Conservation (phyloP, 352 stramenopile genomes). For the Globisporangium splendens region DNA sequence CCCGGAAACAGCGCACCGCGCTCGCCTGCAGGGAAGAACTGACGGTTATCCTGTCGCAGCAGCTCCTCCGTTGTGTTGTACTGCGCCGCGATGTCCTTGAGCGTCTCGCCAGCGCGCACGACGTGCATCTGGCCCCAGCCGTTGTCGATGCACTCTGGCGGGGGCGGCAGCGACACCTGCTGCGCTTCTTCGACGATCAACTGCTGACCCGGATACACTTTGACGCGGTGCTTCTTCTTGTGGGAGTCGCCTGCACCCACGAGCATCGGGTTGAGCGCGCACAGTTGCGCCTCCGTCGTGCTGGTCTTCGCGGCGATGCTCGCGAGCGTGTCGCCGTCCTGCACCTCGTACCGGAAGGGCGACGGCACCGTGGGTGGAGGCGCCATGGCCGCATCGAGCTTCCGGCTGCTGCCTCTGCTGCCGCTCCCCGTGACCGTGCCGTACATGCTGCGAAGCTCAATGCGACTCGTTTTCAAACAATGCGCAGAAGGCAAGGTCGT, state of each 20-base stretch:
- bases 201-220: slow-evolving; percentile 72
- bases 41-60: slow-evolving; percentile 78
- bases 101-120: slow-evolving; percentile 61
- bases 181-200: slow-evolving; percentile 69
- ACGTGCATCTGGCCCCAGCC: slow-evolving; percentile 86
- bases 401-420: slow-evolving; percentile 22
- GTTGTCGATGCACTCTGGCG: slow-evolving; percentile 75
- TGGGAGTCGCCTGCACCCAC: slow-evolving; percentile 4
- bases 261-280: slow-evolving; percentile 70
- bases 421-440: slow-evolving; percentile 32
- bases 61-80: slow-evolving; percentile 83
- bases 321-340: slow-evolving; percentile 56
- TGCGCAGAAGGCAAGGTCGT: background rate
- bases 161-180: slow-evolving; percentile 65
- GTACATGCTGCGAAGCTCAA: slow-evolving; percentile 32
- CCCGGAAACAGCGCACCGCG: slow-evolving; percentile 60
- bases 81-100: slow-evolving; percentile 58
- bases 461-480: background rate
- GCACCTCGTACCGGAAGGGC: slow-evolving; percentile 73
- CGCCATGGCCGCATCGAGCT: slow-evolving; percentile 11
- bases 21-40: slow-evolving; percentile 75
- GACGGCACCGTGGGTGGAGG: slow-evolving; percentile 33
- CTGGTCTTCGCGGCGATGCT: slow-evolving; percentile 62
- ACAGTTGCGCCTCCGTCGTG: slow-evolving; percentile 50
- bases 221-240: slow-evolving; percentile 36